Base-by-base conservation (phyloP, 2,329 filamentous ascomycete genomes). In the Neospermospora avenae region DNA sequence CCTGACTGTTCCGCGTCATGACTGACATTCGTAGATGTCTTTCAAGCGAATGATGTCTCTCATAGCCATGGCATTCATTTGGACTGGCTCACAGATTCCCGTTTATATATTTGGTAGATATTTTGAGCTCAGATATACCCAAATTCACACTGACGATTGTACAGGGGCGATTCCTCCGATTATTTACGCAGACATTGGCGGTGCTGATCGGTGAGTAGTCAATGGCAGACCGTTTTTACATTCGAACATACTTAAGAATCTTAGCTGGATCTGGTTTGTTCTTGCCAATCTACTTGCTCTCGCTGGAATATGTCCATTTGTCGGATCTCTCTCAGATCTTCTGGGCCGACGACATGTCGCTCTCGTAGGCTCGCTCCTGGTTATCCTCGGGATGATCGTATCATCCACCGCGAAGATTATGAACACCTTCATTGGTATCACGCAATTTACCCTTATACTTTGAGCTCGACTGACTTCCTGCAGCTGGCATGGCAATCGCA, bases 291-390 rank as follows among this genome's bases (percentile, higher is more conserved):
- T 85, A 4, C 78, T 85, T 18, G 77, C 81, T 3, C 78, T 81
- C 48, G 82, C 82, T 2, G 80, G 79, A 5, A 74, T 85, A 2
- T 84, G 81, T 61, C 83, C 83, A 10, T 86, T 90, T 66, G 86
- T 90, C 1, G 87, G 87, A 14, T 81, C 83, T 1, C 72, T 88
- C 1, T 87, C 84, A 1, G 85, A 88, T 74, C 73, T 88, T 7
- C 74, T 87, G 48, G 85, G 85, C 56, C 81, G 86, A 62, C 79
- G 84, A 61, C 83, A 80, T 68, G 83, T 87, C 46, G 84, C 77
- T 20, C 63, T 86, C 25, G 72, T 78, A 3, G 86, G 85, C 8
- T 79, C 78, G 13, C 61, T 73, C 0, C 75, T 84, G 42, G 74
- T 87, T 57, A 76, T 85, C 31, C 64, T 86, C 37, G 85, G 85